Percentiles rank a stretch among this genome's conserved stretches.
phyloP scores from a whole-genome alignment of 306 rosid species.

The Prunus armeniaca region DNA sequence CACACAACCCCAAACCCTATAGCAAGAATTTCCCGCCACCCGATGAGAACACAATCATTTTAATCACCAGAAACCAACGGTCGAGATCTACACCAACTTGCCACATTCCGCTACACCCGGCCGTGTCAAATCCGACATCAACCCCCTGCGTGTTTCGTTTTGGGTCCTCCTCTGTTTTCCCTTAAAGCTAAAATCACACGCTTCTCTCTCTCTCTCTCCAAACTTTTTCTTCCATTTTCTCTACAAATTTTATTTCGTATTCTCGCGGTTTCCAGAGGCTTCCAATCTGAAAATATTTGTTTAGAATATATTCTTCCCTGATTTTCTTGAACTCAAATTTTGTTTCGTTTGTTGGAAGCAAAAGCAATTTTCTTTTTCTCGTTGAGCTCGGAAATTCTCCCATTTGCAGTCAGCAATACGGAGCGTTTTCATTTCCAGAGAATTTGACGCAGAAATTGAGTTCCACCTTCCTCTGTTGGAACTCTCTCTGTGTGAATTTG shows the following conservation, averaged over 20 bases:
- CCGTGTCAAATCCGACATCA: neutral
- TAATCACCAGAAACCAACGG: neutral
- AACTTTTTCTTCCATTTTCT: neutral
- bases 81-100: neutral
- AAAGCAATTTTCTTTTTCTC: neutral
- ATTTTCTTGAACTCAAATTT: neutral
- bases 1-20: too few species aligned
- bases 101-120: too few species aligned
- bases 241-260: neutral
- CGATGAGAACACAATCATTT: neutral
- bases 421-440: neutral
- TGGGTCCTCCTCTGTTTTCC: neutral
- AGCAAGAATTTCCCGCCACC: neutral
- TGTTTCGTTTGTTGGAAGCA: neutral
- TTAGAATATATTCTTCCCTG: neutral
- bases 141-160: slow-evolving; percentile 1
- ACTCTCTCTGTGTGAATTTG: slow-evolving; percentile 9
- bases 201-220: slow-evolving; percentile 15
- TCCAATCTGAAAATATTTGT: slow-evolving; percentile 1
- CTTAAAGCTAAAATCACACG: slow-evolving; percentile 20
- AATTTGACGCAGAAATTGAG: slow-evolving; percentile 10
- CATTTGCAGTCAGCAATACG: neutral
- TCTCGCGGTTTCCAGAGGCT: slow-evolving; percentile 23
- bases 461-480: slow-evolving; percentile 12
- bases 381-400: neutral